Evolutionary conservation across 257 asterid species (phyloP), one percentile per base, ranked within the genome.

Genomic region (Euphrasia confusa): DNA sequence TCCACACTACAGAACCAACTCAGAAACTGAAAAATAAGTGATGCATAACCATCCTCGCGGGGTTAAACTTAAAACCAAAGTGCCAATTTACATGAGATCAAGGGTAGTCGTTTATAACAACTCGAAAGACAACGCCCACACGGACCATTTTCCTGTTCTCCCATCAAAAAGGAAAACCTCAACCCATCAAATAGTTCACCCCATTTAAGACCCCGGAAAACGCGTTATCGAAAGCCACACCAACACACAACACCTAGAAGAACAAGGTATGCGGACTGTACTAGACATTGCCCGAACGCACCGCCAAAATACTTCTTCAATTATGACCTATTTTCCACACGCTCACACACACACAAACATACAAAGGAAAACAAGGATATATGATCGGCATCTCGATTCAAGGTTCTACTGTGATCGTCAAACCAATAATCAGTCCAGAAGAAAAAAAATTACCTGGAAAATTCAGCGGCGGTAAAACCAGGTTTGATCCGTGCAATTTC

Each of bases 401-500:
- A 32, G 71, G 71, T 71, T 63, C 48, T 1, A 65, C 65, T 28
- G 53, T 59, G 58, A 63, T 18, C 40, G 21, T 10, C 10, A 5
- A 42, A 50, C 45, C 71, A 45, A 47, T 15, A 58, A 45, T 17
- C 6, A n/a, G 70, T 12, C 52, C 13, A 45, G 13, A 2, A 35
- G 10, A 37, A 54, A 54, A 18, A 77, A 68, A 15, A 60, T 54
- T 68, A 81, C 86, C 86, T 49, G 39, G 54, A 67, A 24, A 54
- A 54, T 0, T 4, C 77, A 71, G 63, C 47, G 7, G 39, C 39
- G 1, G 39, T 6, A 33, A 35, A 6, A 39, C 66, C 69, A 78
- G 87, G 71, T 78, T 81, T 64, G 87, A 81, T 78, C 82, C 58
- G 79, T 54, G 78, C 68, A 59, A 70, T 58, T 61, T 70, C 60